A percentile compares a stretch with the other conserved stretches of the same genome.
Evolutionary conservation across 192 early-diverging fungal genomes (phyloP).

Genomic region (Backusella mclennaniae): DNA sequence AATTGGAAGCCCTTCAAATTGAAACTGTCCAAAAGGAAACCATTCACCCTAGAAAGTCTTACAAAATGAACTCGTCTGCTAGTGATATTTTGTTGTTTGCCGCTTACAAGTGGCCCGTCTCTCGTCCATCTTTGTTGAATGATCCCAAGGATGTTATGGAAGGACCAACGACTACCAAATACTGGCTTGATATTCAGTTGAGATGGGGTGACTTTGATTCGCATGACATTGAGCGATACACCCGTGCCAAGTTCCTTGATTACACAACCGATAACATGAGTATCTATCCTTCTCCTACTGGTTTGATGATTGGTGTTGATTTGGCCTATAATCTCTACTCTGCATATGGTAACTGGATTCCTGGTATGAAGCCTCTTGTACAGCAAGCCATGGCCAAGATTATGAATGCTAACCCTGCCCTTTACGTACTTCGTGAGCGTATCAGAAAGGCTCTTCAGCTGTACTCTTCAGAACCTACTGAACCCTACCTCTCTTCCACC

Average conservation of each 20-base stretch:
- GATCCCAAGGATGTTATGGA: constrained; percentile 96
- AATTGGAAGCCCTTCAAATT: constrained; percentile 95
- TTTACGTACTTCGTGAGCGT: constrained; percentile 97
- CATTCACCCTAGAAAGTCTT: constrained; percentile 98
- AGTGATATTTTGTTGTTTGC: constrained; percentile 92
- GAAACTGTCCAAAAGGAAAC: constrained; percentile 99
- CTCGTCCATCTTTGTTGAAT: constrained; percentile 88
- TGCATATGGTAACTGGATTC: constrained; percentile 98
- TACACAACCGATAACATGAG: constrained; percentile 99
- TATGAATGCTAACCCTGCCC: constrained; percentile 98
- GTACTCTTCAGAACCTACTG: constrained; percentile 97
- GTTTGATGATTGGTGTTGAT: constrained; percentile 97
- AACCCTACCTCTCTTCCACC: constrained; percentile 94
- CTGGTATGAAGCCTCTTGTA: constrained; percentile 97
- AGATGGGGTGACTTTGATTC: constrained; percentile 99
- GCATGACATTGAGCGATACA: constrained; percentile 98
- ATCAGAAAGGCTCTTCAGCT: constrained; percentile 98
- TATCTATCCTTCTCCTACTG: constrained; percentile 98
- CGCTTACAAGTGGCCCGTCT: constrained; percentile 98
- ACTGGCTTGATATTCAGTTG: constrained; percentile 98
- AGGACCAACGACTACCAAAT: constrained; percentile 93
- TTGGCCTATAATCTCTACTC: constrained; percentile 93
- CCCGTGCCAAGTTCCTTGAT: constrained; percentile 96
- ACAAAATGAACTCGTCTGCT: constrained; percentile 94
- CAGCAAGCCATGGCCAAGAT: constrained; percentile 99